Evolutionary conservation across 2,329 filamentous ascomycete species (phyloP), one percentile per base, ranked within the genome.

Genomic region (Neofusicoccum laricinum): DNA sequence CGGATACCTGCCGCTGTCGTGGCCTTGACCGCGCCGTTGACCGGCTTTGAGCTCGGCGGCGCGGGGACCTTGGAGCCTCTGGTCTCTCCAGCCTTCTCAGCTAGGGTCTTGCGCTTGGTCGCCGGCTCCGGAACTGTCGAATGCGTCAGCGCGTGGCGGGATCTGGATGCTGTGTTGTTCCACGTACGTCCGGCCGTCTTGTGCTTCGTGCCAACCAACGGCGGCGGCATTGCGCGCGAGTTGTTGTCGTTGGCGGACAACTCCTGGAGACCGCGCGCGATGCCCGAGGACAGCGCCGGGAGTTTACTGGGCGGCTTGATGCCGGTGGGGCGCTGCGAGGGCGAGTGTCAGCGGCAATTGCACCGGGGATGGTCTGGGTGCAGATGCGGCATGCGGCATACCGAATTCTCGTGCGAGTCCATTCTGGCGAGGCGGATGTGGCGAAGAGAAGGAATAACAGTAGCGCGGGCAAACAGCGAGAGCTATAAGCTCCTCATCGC

Each of bases 231-330:
- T 40, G 72, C 74, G 61, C 85, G 82, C 68, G 80, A 76, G 72
- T 89, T 89, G 68, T 81, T 81, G 45, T 78, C 79, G 12, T 83
- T 79, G 4, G 80, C 76, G 34, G 79, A 82, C 73, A 86, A 77
- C 69, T 87, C 85, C 65, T 72, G 73, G 45, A 87, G 78, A 50
- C 75, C 72, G 48, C 46, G 51, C 8, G 19, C 21, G 12, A 53
- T 14, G 67, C 68, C 71, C 21, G 68, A 68, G 17, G 72, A 68
- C 12, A 68, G 66, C 8, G 74, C 72, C 25, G 69, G 69, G 32
- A 75, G 71, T 36, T 71, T 72, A 63, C 70, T 75, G 1, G 75
- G 75, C 19, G 71, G 76, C 6, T 73, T 76, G 38, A 79, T 66
- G 40, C 72, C 70, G 36, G 77, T 77, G 12, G 65, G 61, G 14